phyloP scores from a whole-genome alignment of 768 basidiomycete species.

The Floccularia luteovirens region DNA sequence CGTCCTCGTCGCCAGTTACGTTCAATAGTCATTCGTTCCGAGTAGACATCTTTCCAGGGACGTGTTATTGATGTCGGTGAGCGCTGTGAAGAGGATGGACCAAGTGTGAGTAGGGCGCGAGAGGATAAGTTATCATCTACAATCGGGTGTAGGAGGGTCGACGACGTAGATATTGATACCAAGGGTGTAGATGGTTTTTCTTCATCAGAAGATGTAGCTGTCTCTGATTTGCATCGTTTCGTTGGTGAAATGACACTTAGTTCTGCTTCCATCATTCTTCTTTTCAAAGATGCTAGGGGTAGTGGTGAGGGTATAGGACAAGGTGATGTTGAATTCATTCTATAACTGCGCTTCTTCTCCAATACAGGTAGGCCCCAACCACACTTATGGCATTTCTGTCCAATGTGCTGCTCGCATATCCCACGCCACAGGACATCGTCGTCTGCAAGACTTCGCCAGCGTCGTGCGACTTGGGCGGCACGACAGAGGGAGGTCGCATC shows the following conservation, averaged over 20 bases:
- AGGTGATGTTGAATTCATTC: conserved; percentile 29
- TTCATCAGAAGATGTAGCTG: conserved; percentile 8
- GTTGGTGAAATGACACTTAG: conserved; percentile 22
- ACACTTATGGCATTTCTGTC: conserved; percentile 92
- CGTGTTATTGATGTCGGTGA: conserved; percentile 47
- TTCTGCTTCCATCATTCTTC: conserved; percentile 21
- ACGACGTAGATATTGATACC: conserved; percentile 9
- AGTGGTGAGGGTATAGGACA: conserved; percentile 20
- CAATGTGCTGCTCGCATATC: conserved; percentile 98
- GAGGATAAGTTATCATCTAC: conserved; percentile 12
- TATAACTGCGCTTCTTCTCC: conserved; percentile 57
- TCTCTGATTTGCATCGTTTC: conserved; percentile 45
- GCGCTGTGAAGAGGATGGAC: conserved; percentile 18
- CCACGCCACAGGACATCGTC: conserved; percentile 93
- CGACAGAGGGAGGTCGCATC: conserved; percentile 91
- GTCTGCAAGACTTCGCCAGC: conserved; percentile 87
- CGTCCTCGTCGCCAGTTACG: conserved; percentile 96
- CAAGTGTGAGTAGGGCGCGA: conserved; percentile 21
- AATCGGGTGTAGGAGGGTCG: conserved; percentile 1
- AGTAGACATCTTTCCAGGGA: conserved; percentile 98
- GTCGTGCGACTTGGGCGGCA: conserved; percentile 82
- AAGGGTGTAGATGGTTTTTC: conserved; percentile 6
- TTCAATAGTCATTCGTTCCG: conserved; percentile 93
- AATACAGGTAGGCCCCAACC: conserved; percentile 96
- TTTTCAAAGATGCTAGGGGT: conserved; percentile 17